A percentile compares a stretch with the other conserved stretches of the same genome.
These are phyloP conservation scores for Penicillium sp. DNA, from an alignment of 2,329 filamentous ascomycete species.

Conservation along the genomic window DNA sequence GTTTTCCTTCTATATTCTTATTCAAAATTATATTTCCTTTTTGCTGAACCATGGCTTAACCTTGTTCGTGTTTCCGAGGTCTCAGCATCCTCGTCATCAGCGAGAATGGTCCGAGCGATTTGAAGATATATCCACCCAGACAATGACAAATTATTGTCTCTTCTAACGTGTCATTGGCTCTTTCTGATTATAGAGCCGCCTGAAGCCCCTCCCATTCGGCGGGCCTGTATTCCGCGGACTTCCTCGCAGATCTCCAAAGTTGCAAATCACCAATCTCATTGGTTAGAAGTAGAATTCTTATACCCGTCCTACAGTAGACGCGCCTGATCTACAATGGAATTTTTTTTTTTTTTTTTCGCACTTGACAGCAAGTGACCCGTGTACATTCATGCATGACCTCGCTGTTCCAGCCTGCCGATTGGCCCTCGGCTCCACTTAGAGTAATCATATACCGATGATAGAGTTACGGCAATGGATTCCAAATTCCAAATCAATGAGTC, in stretches of 20 bases:
- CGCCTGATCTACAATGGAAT: slow-evolving; percentile 7
- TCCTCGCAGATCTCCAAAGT: slow-evolving; percentile 2
- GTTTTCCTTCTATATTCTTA: not conserved
- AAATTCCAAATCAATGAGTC: slow-evolving; percentile 3
- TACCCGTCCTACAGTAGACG: not conserved
- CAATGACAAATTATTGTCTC: slow-evolving; percentile 10
- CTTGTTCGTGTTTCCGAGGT: too few species aligned
- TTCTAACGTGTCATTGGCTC: not conserved
- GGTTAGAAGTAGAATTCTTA: not conserved
- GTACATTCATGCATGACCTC: slow-evolving; percentile 10
- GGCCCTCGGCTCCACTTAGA: slow-evolving; percentile 9
- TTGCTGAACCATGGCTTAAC: not conserved
- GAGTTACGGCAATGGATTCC: slow-evolving; percentile 8
- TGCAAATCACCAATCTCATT: not conserved
- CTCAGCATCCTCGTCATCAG: not conserved
- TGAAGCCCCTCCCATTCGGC: not conserved
- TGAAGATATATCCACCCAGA: not conserved
- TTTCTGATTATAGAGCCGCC: slow-evolving; percentile 1
- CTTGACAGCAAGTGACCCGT: slow-evolving; percentile 13
- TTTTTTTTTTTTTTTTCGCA: slow-evolving; percentile 6
- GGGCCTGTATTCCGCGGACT: slow-evolving; percentile 3
- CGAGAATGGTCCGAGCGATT: not conserved
- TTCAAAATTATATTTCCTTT: not conserved
- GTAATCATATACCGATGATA: not conserved
- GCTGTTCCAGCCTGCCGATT: slow-evolving; percentile 6